These are phyloP conservation scores for Nemophila menziesii DNA, from an alignment of 257 asterid species.

Conservation along the genomic window DNA sequence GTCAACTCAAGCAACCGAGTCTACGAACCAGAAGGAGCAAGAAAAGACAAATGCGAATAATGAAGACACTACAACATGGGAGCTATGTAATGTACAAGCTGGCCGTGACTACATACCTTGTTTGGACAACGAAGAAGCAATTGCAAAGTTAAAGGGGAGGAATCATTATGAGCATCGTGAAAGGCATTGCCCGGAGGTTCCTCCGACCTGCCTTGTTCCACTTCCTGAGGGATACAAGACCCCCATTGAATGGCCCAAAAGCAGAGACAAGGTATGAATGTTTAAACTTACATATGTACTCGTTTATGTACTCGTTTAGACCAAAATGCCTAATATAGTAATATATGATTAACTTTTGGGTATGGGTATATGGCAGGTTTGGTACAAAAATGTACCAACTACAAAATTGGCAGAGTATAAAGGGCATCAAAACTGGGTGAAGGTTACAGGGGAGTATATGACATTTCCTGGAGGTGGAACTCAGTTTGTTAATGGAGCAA, in stretches of 20 bases:
- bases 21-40: conserved; percentile 60
- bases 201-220: conserved; percentile 72
- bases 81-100: conserved; percentile 59
- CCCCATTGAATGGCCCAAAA: conserved; percentile 65
- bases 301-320: too few relatives aligned
- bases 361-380: conserved; percentile 49
- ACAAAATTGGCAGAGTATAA: conserved; percentile 56
- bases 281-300: too few relatives aligned
- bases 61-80: conserved; percentile 36
- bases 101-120: conserved; percentile 80
- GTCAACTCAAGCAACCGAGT: conserved; percentile 71
- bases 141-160: conserved; percentile 37
- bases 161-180: conserved; percentile 72
- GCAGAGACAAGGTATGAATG: conserved; percentile 67
- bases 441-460: conserved; percentile 73
- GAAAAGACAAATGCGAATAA: conserved; percentile 13
- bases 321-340: too few relatives aligned
- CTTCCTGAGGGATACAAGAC: conserved; percentile 59
- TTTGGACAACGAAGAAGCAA: conserved; percentile 65
- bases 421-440: conserved; percentile 94
- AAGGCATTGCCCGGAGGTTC: conserved; percentile 69
- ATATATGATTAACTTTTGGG: neutral
- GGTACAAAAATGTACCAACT: conserved; percentile 83
- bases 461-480: conserved; percentile 97
- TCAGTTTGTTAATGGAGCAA: conserved; percentile 81